Evolutionary conservation across 352 stramenopile genomes (phyloP).

Genomic region (Globisporangium sylvaticum): DNA sequence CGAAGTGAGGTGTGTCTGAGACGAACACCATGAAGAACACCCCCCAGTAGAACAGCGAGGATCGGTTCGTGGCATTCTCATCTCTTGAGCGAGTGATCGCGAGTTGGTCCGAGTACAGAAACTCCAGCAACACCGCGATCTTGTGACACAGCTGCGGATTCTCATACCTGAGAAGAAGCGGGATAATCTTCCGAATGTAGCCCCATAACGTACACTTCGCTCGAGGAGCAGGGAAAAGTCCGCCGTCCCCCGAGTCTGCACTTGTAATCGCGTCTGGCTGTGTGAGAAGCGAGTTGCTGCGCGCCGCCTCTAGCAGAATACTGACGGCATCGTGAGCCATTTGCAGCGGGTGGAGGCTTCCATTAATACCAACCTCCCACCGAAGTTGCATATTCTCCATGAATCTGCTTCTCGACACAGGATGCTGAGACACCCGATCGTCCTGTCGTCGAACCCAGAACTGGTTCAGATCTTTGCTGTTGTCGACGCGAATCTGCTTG

Average conservation of each 20-base stretch:
- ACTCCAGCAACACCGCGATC: conserved; percentile 53
- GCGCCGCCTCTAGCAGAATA: conserved; percentile 55
- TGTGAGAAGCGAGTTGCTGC: conserved; percentile 53
- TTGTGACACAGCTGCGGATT: conserved; percentile 53
- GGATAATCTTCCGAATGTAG: conserved; percentile 42
- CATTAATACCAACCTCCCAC: conserved; percentile 70
- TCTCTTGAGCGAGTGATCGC: conserved; percentile 18
- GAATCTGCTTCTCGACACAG: conserved; percentile 27
- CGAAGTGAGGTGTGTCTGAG: conserved; percentile 40
- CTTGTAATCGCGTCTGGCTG: conserved; percentile 12
- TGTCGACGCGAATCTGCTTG: conserved; percentile 32
- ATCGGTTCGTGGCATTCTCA: conserved; percentile 35
- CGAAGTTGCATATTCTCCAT: conserved; percentile 74
- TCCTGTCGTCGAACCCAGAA: conserved; percentile 31
- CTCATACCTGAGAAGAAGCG: conserved; percentile 45
- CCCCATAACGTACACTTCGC: conserved; percentile 49
- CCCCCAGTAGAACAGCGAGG: conserved; percentile 55
- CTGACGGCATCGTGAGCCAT: conserved; percentile 65
- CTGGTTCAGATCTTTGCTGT: conserved; percentile 21
- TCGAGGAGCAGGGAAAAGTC: conserved; percentile 47
- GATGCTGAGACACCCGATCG: conserved; percentile 32
- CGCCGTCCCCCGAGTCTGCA: conserved; percentile 21
- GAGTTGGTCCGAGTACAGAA: conserved; percentile 43
- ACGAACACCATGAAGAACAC: conserved; percentile 79
- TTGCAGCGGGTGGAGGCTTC: conserved; percentile 42